Evolutionary conservation across 2,329 filamentous ascomycete genomes (phyloP).

Genomic region (Microcyclospora tardicrescens): DNA sequence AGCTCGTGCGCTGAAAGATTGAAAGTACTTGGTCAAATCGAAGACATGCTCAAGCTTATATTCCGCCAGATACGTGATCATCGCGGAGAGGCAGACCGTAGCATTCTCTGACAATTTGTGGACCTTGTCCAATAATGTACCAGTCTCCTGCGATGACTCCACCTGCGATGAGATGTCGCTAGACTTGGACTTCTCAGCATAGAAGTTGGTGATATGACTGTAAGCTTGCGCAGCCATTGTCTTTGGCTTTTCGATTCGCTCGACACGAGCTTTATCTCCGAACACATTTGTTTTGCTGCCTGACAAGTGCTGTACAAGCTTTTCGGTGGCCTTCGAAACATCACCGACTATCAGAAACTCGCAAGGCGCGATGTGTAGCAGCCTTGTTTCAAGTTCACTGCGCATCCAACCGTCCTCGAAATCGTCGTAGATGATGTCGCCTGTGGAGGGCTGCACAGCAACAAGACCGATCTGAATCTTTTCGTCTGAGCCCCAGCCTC

Average conservation of each 20-base stretch:
- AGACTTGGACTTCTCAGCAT: constrained; percentile 68
- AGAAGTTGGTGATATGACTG: constrained; percentile 85
- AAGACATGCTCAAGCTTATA: constrained; percentile 94
- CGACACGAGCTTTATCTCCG: constrained; percentile 77
- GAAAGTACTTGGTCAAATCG: constrained; percentile 90
- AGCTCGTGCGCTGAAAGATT: constrained; percentile 83
- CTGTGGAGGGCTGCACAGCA: constrained; percentile 88
- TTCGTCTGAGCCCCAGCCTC: constrained; percentile 75
- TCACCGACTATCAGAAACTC: constrained; percentile 90
- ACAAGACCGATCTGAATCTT: constrained; percentile 85
- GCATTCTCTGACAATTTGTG: constrained; percentile 73
- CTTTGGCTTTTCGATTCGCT: constrained; percentile 61
- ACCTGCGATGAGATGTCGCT: constrained; percentile 25
- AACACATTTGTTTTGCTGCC: constrained; percentile 83
- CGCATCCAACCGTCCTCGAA: constrained; percentile 98
- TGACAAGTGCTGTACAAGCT: constrained; percentile 78
- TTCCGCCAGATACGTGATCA: constrained; percentile 86
- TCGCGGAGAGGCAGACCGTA: constrained; percentile 83
- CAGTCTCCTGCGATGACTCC: constrained; percentile 30
- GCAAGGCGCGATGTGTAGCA: constrained; percentile 89
- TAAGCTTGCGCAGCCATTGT: constrained; percentile 74
- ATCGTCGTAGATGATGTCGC: constrained; percentile 87
- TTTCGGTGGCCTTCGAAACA: constrained; percentile 80
- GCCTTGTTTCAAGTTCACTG: constrained; percentile 85
- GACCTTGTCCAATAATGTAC: constrained; percentile 68